A percentile compares a stretch with the other conserved stretches of the same genome.
phyloP scores from a whole-genome alignment of 2,329 filamentous ascomycete genomes.

The Penicillium sp. region DNA sequence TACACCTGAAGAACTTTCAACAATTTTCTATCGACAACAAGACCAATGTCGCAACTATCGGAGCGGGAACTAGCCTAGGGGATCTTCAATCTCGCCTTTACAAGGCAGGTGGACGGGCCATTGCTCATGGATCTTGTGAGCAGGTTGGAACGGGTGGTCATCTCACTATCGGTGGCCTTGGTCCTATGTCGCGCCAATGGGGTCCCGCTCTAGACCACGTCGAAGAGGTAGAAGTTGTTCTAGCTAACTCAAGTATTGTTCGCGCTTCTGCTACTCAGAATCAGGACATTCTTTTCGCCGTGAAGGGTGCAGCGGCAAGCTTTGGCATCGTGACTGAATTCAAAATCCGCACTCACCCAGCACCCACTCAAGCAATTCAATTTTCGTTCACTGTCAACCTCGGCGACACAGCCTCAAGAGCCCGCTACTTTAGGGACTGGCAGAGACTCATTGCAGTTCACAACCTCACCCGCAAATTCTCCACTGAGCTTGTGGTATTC shows the following conservation, averaged over 20 bases:
- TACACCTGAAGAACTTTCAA: conserved; percentile 30
- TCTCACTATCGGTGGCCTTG: conserved; percentile 38
- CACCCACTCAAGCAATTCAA: conserved; percentile 48
- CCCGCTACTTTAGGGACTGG: conserved; percentile 52
- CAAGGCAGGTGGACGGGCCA: conserved; percentile 28
- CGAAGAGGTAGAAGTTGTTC: conserved; percentile 45
- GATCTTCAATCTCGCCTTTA: conserved; percentile 31
- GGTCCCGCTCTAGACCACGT: conserved; percentile 50
- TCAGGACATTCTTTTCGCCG: conserved; percentile 32
- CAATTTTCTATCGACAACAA: conserved; percentile 30
- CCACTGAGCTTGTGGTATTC: conserved; percentile 52
- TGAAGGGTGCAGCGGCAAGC: conserved; percentile 35
- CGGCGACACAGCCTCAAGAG: conserved; percentile 45
- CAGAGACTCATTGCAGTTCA: conserved; percentile 53
- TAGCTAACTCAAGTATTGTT: conserved; percentile 37
- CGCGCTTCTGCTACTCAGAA: conserved; percentile 26
- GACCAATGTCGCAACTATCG: conserved; percentile 32
- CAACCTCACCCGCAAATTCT: conserved; percentile 53
- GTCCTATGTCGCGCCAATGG: conserved; percentile 45
- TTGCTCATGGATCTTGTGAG: conserved; percentile 38
- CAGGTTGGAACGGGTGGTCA: conserved; percentile 40
- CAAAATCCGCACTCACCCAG: conserved; percentile 33
- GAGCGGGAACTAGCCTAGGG: conserved; percentile 31
- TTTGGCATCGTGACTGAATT: conserved; percentile 40
- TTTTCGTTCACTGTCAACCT: conserved; percentile 54